phyloP scores from a whole-genome alignment of 2,329 filamentous ascomycete species.

The Aciculosporium take region DNA sequence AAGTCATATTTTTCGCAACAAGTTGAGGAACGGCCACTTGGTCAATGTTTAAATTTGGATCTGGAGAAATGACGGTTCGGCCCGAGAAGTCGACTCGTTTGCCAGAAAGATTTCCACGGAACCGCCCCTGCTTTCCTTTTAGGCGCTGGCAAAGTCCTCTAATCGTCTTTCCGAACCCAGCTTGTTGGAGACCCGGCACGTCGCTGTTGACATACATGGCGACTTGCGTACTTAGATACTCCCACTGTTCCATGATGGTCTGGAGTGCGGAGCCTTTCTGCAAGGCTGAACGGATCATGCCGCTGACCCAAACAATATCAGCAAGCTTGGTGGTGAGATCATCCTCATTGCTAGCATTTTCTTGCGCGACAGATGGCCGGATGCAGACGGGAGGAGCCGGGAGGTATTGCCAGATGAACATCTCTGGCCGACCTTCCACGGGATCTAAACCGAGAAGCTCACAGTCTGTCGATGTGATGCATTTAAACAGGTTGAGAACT shows the following conservation, averaged over 20 bases:
- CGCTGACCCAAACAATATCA: constrained; percentile 87
- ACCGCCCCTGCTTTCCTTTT: constrained; percentile 95
- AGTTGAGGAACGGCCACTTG: constrained; percentile 83
- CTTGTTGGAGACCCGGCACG: constrained; percentile 80
- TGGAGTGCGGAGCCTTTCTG: constrained; percentile 71
- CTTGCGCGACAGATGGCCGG: constrained; percentile 83
- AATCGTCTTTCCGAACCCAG: constrained; percentile 74
- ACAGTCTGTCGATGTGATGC: constrained; percentile 72
- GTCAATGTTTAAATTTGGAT: constrained; percentile 86
- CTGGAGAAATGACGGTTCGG: constrained; percentile 91
- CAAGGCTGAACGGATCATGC: constrained; percentile 69
- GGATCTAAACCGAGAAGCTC: constrained; percentile 84
- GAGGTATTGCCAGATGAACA: constrained; percentile 95
- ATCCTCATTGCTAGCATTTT: constrained; percentile 86
- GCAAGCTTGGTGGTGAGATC: constrained; percentile 94
- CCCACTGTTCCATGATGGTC: constrained; percentile 96
- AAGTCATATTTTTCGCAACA: constrained; percentile 93
- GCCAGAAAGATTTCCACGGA: constrained; percentile 90
- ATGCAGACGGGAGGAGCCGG: constrained; percentile 91
- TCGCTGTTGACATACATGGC: constrained; percentile 98
- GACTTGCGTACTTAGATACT: constrained; percentile 87
- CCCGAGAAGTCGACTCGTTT: constrained; percentile 98
- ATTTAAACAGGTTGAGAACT: constrained; percentile 82
- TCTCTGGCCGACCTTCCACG: constrained; percentile 76
- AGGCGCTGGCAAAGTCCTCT: constrained; percentile 88